Conservation (phyloP, 495 filamentous ascomycete species). For the Annulohypoxylon maeteangense region DNA sequence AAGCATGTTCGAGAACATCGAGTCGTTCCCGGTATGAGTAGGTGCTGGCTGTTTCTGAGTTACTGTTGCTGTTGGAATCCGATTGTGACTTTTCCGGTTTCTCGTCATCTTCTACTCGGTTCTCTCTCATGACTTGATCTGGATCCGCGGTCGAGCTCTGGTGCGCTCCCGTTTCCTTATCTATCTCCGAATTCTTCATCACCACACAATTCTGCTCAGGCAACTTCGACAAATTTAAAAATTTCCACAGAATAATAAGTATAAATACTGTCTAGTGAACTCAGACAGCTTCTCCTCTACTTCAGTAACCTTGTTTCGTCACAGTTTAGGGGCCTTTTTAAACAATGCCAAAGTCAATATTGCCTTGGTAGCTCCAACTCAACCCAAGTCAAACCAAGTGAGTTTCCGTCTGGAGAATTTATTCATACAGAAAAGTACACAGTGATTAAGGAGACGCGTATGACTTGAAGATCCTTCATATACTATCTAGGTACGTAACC, state of each 20-base stretch:
- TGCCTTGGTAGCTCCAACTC: background rate
- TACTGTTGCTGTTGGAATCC: conserved; percentile 10
- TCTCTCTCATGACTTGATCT: background rate
- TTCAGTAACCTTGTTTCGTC: background rate
- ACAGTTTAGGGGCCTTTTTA: background rate
- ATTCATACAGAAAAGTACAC: background rate
- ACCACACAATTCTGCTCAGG: conserved; percentile 4
- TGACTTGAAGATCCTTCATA: background rate
- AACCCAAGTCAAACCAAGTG: background rate
- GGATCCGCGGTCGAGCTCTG: background rate
- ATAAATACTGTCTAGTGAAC: background rate
- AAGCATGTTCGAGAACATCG: background rate
- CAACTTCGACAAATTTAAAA: background rate
- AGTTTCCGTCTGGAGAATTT: background rate
- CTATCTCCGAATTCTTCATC: conserved; percentile 7
- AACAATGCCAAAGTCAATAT: background rate
- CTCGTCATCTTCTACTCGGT: background rate
- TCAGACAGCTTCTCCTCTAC: background rate
- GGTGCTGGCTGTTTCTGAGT: conserved; percentile 17
- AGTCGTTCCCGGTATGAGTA: background rate
- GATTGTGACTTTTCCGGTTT: conserved; percentile 17
- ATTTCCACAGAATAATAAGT: background rate
- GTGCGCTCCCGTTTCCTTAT: conserved; percentile 20
- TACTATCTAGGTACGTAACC: background rate
- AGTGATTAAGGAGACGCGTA: background rate